phyloP scores from a whole-genome alignment of 2,329 filamentous ascomycete genomes.

The Arthrinium phaeospermum region DNA sequence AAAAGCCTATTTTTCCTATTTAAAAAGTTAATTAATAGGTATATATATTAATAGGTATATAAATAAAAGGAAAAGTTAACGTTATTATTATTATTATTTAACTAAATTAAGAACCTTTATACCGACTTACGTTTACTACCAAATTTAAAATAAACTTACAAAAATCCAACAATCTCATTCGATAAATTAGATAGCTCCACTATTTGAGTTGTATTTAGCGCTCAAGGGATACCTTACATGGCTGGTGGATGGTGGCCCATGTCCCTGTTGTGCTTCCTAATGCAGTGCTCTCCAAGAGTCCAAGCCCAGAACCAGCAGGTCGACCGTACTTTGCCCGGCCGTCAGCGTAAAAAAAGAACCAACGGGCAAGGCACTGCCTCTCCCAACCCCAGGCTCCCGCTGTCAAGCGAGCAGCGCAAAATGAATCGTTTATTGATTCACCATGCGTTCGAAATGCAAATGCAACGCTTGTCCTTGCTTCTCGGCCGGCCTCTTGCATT shows the following conservation, averaged over 20 bases:
- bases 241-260: neutral
- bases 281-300: neutral
- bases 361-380: neutral
- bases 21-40: too few species aligned
- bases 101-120: too few species aligned
- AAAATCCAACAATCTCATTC: too few species aligned
- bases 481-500: neutral
- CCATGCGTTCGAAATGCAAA: conserved; percentile 1
- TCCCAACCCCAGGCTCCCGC: conserved; percentile 4
- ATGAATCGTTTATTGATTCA: conserved; percentile 11
- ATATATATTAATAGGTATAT: too few species aligned
- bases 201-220: too few species aligned
- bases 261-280: conserved; percentile 8
- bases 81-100: too few species aligned
- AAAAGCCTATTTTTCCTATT: too few species aligned
- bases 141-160: too few species aligned
- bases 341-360: neutral
- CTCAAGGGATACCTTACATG: conserved; percentile 7
- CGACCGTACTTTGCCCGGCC: neutral
- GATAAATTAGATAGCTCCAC: too few species aligned
- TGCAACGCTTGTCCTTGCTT: neutral
- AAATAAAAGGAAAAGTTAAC: too few species aligned
- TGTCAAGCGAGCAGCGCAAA: neutral
- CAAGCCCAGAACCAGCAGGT: neutral
- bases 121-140: too few species aligned